Percentiles rank a stretch among this genome's conserved stretches.
phyloP scores from a whole-genome alignment of 306 rosid genomes.

The Dalbergia cochinchinensis region DNA sequence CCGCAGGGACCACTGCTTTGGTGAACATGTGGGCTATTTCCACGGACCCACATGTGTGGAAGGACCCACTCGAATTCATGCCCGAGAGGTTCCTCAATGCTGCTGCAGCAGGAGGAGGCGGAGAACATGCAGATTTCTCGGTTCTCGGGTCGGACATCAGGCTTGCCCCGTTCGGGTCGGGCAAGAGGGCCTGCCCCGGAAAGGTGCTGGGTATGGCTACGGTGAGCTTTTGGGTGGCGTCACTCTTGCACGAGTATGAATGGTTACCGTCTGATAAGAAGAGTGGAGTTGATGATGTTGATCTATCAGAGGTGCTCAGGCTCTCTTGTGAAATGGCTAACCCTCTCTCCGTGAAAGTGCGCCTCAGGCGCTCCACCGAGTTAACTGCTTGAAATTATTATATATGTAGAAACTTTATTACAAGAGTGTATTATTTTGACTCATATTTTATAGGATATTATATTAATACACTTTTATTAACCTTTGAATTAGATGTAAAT shows the following conservation, averaged over 20 bases:
- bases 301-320: constrained; percentile 63
- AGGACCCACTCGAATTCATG: constrained; percentile 58
- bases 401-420: background rate
- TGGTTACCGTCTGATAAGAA: constrained; percentile 43
- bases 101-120: background rate
- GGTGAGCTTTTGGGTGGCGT: constrained; percentile 65
- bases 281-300: constrained; percentile 28
- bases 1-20: constrained; percentile 71
- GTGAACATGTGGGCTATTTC: constrained; percentile 82
- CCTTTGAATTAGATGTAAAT: too few species aligned
- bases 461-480: too few species aligned
- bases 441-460: too few species aligned
- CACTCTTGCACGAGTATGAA: constrained; percentile 64
- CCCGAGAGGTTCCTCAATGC: constrained; percentile 60
- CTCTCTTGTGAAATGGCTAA: constrained; percentile 78
- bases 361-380: constrained; percentile 46
- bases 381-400: too few species aligned
- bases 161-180: constrained; percentile 81
- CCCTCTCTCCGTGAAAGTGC: constrained; percentile 55
- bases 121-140: constrained; percentile 53
- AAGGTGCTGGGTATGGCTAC: constrained; percentile 67
- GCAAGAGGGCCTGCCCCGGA: constrained; percentile 71
- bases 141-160: constrained; percentile 72
- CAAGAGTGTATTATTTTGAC: too few species aligned
- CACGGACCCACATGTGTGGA: constrained; percentile 69